phyloP scores from a whole-genome alignment of 306 rosid genomes.

The Citrullus colocynthis region DNA sequence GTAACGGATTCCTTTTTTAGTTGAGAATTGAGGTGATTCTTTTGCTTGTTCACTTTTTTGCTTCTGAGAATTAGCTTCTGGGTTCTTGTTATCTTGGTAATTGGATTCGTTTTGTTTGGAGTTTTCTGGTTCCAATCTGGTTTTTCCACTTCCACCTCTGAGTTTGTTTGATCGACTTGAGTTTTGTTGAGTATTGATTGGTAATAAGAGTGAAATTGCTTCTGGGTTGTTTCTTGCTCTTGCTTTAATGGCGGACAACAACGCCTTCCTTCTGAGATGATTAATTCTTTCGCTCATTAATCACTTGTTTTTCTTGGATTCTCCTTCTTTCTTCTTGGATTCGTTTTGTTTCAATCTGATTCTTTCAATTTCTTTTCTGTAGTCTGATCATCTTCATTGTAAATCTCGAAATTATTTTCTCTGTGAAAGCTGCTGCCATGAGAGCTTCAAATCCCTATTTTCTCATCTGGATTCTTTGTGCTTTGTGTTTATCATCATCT shows the following conservation, averaged over 20 bases:
- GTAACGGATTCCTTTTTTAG: background rate
- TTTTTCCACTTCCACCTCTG: background rate
- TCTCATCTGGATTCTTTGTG: constrained; percentile 19
- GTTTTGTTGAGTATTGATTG: background rate
- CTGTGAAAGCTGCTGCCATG: constrained; percentile 8
- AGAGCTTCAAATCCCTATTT: constrained; percentile 8
- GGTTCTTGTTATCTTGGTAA: background rate
- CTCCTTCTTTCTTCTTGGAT: background rate
- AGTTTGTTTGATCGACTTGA: background rate
- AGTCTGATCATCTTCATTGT: background rate
- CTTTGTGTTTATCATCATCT: constrained; percentile 15
- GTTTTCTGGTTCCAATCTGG: background rate
- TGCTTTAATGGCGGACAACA: background rate
- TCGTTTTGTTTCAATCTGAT: background rate
- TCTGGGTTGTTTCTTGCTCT: background rate
- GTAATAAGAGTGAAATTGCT: background rate
- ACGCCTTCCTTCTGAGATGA: background rate
- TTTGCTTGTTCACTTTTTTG: background rate
- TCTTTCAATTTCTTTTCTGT: background rate
- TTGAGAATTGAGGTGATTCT: background rate
- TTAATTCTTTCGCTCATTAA: background rate
- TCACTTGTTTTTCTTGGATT: background rate
- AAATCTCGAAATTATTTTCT: background rate
- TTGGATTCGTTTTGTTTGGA: background rate
- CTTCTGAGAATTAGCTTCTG: background rate